phyloP scores from a whole-genome alignment of 73 alveolate genomes.

The Blepharisma stoltei region DNA sequence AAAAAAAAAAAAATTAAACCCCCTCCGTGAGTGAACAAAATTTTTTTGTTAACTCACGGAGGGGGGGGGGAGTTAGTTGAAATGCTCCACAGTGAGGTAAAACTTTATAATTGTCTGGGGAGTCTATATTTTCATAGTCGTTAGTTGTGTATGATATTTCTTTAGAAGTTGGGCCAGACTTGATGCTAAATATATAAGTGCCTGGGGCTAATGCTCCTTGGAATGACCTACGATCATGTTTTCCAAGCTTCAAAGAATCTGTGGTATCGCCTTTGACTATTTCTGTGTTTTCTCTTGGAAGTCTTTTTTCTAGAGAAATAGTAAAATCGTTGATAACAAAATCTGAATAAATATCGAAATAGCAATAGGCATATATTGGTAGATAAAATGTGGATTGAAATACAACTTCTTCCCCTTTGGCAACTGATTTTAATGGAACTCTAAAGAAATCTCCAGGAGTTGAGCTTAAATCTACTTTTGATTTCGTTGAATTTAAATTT shows the following conservation, averaged over 20 bases:
- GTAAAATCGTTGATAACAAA: neutral
- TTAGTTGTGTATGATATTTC: neutral
- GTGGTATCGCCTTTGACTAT: neutral
- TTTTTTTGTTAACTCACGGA: no score
- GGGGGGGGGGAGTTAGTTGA: no score
- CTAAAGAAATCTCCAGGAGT: neutral
- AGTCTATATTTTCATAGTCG: neutral
- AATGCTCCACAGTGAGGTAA: neutral
- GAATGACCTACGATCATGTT: neutral
- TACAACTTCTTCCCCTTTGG: neutral
- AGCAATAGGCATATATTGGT: neutral
- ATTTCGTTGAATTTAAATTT: neutral
- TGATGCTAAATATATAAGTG: neutral
- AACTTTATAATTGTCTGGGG: neutral
- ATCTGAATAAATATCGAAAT: neutral
- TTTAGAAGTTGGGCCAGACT: slow-evolving; percentile 12
- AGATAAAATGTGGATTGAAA: neutral
- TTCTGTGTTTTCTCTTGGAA: slow-evolving; percentile 14
- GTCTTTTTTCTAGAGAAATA: neutral
- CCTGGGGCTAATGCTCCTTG: slow-evolving; percentile 2
- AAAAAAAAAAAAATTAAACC: no score
- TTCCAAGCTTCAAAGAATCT: slow-evolving; percentile 18
- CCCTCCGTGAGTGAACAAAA: no score
- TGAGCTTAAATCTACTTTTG: neutral
- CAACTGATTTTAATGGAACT: neutral